A percentile compares a stretch with the other conserved stretches of the same genome.
Evolutionary conservation across 1,284 basidiomycete genomes (phyloP).

Genomic region (Pisolithus thermaeus): DNA sequence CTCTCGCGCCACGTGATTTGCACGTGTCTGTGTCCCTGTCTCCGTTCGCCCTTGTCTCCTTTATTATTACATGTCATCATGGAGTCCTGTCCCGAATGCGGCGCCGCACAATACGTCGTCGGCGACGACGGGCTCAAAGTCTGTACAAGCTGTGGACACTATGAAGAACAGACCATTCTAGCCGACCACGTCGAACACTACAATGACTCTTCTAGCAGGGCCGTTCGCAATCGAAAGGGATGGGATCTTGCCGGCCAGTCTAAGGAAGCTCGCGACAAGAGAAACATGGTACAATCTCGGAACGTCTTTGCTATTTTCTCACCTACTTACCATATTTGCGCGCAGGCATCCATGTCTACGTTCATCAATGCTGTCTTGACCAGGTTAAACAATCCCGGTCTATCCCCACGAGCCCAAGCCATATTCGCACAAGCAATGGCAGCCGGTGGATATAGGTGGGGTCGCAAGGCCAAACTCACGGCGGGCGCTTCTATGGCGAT

Average conservation of each 20-base stretch:
- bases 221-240: constrained; percentile 35
- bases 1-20: constrained; percentile 1
- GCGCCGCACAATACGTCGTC: constrained; percentile 33
- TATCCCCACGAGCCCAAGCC: constrained; percentile 53
- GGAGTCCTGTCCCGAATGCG: constrained; percentile 44
- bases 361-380: constrained; percentile 55
- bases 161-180: constrained; percentile 53
- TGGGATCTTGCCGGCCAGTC: constrained; percentile 59
- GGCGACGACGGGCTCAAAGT: constrained; percentile 55
- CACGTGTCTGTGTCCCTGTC: not conserved
- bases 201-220: constrained; percentile 27
- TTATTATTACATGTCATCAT: constrained; percentile 10
- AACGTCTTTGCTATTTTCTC: constrained; percentile 10
- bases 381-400: constrained; percentile 49
- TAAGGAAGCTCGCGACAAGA: constrained; percentile 53
- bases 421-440: constrained; percentile 62
- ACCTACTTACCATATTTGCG: constrained; percentile 9
- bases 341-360: constrained; percentile 53
- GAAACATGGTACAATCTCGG: constrained; percentile 45
- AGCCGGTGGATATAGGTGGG: constrained; percentile 57
- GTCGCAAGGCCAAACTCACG: constrained; percentile 56
- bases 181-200: constrained; percentile 37
- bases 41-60: not conserved
- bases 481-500: constrained; percentile 63
- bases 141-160: constrained; percentile 58